Evolutionary conservation across 192 early-diverging fungal species (phyloP).

Genomic region (Backusella psychrophila): DNA sequence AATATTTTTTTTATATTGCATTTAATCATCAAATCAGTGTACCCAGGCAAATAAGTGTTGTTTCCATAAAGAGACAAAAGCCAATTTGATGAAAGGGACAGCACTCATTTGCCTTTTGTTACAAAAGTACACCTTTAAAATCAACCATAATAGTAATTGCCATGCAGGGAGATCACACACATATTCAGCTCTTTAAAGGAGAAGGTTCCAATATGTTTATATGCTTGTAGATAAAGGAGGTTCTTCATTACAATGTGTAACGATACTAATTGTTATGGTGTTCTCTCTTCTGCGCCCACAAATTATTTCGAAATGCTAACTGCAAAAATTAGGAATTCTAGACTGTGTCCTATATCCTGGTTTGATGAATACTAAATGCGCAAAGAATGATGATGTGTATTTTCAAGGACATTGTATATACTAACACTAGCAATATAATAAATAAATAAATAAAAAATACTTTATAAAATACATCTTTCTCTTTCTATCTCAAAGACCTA

Average conservation of each 20-base stretch:
- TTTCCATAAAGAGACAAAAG: background rate
- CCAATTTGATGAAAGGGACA: background rate
- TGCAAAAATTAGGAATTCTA: background rate
- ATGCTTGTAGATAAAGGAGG: background rate
- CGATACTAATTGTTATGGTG: background rate
- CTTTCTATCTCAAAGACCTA: background rate
- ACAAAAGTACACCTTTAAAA: background rate
- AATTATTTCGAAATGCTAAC: background rate
- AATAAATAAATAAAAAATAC: too few species aligned
- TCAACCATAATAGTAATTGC: background rate
- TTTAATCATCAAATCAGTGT: background rate
- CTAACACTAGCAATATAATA: too few species aligned
- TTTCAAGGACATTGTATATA: too few species aligned
- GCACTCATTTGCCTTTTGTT: background rate
- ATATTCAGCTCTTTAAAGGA: background rate
- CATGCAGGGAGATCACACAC: background rate
- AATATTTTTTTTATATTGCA: too few species aligned
- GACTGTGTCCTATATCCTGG: background rate
- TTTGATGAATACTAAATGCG: background rate
- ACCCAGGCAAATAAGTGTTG: background rate
- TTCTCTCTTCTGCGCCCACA: background rate
- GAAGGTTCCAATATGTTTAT: background rate
- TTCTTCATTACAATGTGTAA: background rate
- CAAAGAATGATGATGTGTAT: background rate
- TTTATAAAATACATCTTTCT: too few species aligned